These are phyloP conservation scores for Prunella vulgaris DNA, from an alignment of 257 asterid species.

Conservation along the genomic window DNA sequence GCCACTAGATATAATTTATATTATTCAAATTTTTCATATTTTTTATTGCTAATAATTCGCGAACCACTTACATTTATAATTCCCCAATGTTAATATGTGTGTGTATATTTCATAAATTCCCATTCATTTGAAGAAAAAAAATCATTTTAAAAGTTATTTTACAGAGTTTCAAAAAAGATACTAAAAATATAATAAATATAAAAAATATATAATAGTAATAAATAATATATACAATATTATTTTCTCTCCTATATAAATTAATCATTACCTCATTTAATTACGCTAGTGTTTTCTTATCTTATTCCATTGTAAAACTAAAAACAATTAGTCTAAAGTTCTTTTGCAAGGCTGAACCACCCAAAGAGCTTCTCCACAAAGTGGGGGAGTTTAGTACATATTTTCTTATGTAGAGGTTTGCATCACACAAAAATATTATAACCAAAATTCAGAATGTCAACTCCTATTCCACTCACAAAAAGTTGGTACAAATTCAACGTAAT, in stretches of 20 bases:
- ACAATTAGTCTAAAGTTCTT: background rate
- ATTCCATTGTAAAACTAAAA: too few relatives aligned
- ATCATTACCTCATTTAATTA: too few relatives aligned
- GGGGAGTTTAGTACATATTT: background rate
- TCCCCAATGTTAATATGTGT: constrained; percentile 8
- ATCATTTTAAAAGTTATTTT: too few relatives aligned
- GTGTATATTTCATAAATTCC: background rate
- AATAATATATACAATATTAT: too few relatives aligned
- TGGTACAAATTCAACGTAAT: background rate
- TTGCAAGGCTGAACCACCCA: background rate
- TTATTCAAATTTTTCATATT: background rate
- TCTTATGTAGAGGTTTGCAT: background rate
- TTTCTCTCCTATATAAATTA: too few relatives aligned
- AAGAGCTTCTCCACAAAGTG: constrained; percentile 7
- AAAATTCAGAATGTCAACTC: background rate
- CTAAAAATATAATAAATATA: too few relatives aligned
- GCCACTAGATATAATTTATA: background rate
- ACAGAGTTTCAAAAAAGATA: too few relatives aligned
- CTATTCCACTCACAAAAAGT: background rate
- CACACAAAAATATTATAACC: constrained; percentile 10
- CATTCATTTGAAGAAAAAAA: too few relatives aligned
- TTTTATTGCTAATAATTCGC: background rate
- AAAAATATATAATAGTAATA: background rate
- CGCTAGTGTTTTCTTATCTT: too few relatives aligned
- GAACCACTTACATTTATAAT: constrained; percentile 10